These are phyloP conservation scores for Hevea brasiliensis DNA, from an alignment of 345 rosid species.

Conservation along the genomic window DNA sequence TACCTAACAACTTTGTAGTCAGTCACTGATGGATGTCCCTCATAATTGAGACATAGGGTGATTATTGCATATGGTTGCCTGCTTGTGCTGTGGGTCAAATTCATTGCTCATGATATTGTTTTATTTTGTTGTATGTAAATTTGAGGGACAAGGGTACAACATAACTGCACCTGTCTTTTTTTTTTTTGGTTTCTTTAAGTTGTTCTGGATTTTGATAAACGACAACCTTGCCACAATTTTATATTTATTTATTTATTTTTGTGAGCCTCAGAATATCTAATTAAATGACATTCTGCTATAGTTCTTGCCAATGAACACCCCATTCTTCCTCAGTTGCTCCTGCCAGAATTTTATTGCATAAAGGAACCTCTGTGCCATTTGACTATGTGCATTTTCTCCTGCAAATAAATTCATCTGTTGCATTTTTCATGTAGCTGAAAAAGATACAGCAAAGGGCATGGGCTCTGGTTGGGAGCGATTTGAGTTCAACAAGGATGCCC, in stretches of 20 bases:
- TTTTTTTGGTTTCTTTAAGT: neutral
- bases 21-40: neutral
- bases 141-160: neutral
- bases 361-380: neutral
- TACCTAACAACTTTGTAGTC: neutral
- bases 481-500: constrained; percentile 85
- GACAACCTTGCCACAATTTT: neutral
- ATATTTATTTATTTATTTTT: neutral
- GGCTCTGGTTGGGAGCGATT: constrained; percentile 92
- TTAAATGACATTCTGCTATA: neutral
- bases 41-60: neutral
- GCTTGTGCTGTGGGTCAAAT: neutral
- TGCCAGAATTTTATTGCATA: neutral
- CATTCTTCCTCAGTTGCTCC: neutral
- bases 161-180: neutral
- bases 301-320: neutral
- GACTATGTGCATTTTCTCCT: neutral
- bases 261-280: neutral
- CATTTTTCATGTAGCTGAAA: constrained; percentile 59
- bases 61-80: neutral
- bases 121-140: neutral
- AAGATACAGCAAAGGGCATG: constrained; percentile 64
- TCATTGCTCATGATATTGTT: neutral
- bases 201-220: neutral
- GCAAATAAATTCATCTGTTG: neutral